These are phyloP conservation scores for Royoungia palumana DNA, from an alignment of 768 basidiomycete species.

Conservation along the genomic window DNA sequence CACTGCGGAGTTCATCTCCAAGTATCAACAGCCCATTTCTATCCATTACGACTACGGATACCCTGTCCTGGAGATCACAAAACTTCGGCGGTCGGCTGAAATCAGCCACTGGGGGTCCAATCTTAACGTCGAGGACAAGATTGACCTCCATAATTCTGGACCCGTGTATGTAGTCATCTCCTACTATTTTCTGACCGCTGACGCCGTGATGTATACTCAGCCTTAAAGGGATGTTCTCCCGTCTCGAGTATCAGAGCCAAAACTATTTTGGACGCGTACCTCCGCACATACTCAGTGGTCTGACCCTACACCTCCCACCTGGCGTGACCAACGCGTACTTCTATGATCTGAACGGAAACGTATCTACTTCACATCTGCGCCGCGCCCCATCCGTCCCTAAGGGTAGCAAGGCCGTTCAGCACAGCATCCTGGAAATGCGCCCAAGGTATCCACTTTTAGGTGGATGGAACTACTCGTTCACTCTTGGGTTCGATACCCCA, in stretches of 20 bases:
- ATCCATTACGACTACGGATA: conserved; percentile 84
- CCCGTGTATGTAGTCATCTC: conserved; percentile 61
- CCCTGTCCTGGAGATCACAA: conserved; percentile 74
- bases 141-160: conserved; percentile 84
- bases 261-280: conserved; percentile 62
- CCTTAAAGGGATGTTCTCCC: conserved; percentile 93
- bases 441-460: conserved; percentile 93
- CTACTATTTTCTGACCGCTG: not conserved
- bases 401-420: conserved; percentile 47
- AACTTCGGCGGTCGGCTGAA: conserved; percentile 75
- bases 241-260: conserved; percentile 81
- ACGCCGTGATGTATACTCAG: conserved; percentile 38
- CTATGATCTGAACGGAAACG: conserved; percentile 92
- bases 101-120: conserved; percentile 98
- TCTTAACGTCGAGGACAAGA: conserved; percentile 87
- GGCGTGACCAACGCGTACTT: conserved; percentile 82
- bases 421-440: conserved; percentile 73
- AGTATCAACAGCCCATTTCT: conserved; percentile 60
- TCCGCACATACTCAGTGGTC: conserved; percentile 65
- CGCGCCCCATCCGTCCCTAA: conserved; percentile 61
- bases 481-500: conserved; percentile 90
- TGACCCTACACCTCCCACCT: conserved; percentile 80
- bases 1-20: conserved; percentile 50
- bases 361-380: conserved; percentile 89
- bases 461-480: conserved; percentile 97